Percentiles rank a stretch among this genome's conserved stretches.
These are phyloP conservation scores for Sporothrix schenckii DNA, from an alignment of 2,329 filamentous ascomycete genomes.

Conservation along the genomic window DNA sequence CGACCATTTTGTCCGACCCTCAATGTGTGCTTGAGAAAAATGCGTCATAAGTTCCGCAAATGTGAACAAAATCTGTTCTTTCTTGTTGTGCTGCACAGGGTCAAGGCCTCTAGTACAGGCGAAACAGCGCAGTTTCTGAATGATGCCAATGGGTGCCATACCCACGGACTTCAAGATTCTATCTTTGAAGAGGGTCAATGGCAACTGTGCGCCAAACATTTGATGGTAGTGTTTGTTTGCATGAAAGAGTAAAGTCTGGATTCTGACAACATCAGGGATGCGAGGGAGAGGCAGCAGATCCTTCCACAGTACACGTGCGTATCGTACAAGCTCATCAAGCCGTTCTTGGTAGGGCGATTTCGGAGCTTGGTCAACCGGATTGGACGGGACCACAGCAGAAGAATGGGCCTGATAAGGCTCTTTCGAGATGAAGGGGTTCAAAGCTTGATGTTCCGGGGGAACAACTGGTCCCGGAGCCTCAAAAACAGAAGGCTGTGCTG, in stretches of 20 bases:
- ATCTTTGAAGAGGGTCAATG: constrained; percentile 62
- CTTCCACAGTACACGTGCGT: constrained; percentile 60
- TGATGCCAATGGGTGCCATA: constrained; percentile 59
- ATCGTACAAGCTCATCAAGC: background rate
- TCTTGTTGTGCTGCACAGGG: background rate
- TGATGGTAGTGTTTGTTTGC: constrained; percentile 60
- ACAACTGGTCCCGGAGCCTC: background rate
- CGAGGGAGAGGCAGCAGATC: constrained; percentile 61
- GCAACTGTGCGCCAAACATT: constrained; percentile 60
- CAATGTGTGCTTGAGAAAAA: constrained; percentile 29
- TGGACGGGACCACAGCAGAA: background rate
- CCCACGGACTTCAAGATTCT: constrained; percentile 59
- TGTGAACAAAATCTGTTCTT: background rate
- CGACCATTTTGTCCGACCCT: constrained; percentile 36
- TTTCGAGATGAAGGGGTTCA: background rate
- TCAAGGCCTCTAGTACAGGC: constrained; percentile 46
- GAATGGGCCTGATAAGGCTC: background rate
- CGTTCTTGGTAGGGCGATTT: constrained; percentile 6
- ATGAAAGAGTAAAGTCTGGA: constrained; percentile 67
- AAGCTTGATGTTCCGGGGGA: background rate
- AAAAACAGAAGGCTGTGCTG: background rate
- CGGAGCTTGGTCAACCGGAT: background rate
- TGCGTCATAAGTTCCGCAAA: background rate
- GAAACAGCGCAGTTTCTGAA: constrained; percentile 60
- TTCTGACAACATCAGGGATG: constrained; percentile 63